Evolutionary conservation across 2,329 filamentous ascomycete genomes (phyloP).

Genomic region (Onygenales sp.): DNA sequence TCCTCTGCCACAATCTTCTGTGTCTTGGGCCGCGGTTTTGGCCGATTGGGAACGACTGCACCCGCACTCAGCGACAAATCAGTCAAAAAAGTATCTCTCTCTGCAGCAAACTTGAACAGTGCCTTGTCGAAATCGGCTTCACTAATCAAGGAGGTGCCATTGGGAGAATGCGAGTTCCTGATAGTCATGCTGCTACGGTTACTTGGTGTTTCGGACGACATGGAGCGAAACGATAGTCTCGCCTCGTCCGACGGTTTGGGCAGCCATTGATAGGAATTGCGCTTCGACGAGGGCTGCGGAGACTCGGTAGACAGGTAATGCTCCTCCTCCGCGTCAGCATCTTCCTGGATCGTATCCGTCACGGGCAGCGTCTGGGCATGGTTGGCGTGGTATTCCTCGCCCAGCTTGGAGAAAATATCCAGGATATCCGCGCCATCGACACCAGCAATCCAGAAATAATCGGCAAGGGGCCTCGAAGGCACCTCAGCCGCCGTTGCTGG

Average conservation of each 20-base stretch:
- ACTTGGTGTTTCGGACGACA: slow-evolving; percentile 44
- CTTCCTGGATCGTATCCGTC: slow-evolving; percentile 53
- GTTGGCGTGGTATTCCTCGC: slow-evolving; percentile 33
- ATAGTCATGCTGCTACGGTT: slow-evolving; percentile 58
- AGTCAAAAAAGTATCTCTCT: slow-evolving; percentile 85
- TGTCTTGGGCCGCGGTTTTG: slow-evolving; percentile 68
- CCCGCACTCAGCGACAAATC: slow-evolving; percentile 85
- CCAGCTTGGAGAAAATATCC: slow-evolving; percentile 33
- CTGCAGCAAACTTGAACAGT: slow-evolving; percentile 87
- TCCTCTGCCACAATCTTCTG: slow-evolving; percentile 77
- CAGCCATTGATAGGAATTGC: slow-evolving; percentile 32
- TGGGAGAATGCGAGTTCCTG: slow-evolving; percentile 31
- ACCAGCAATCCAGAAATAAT: slow-evolving; percentile 56
- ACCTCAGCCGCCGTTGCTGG: slow-evolving; percentile 26
- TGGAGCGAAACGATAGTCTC: slow-evolving; percentile 40
- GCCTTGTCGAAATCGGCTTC: slow-evolving; percentile 93
- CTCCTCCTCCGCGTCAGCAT: slow-evolving; percentile 44
- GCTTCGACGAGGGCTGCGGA: slow-evolving; percentile 33
- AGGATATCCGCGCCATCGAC: slow-evolving; percentile 38
- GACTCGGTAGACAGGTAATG: slow-evolving; percentile 18
- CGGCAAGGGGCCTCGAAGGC: slow-evolving; percentile 48
- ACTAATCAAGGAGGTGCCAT: slow-evolving; percentile 35
- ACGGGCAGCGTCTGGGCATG: slow-evolving; percentile 29
- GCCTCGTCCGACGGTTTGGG: slow-evolving; percentile 26
- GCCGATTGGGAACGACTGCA: slow-evolving; percentile 57